Evolutionary conservation across 176 grass and related monocot genomes (phyloP).

Genomic region (Phragmites australis): DNA sequence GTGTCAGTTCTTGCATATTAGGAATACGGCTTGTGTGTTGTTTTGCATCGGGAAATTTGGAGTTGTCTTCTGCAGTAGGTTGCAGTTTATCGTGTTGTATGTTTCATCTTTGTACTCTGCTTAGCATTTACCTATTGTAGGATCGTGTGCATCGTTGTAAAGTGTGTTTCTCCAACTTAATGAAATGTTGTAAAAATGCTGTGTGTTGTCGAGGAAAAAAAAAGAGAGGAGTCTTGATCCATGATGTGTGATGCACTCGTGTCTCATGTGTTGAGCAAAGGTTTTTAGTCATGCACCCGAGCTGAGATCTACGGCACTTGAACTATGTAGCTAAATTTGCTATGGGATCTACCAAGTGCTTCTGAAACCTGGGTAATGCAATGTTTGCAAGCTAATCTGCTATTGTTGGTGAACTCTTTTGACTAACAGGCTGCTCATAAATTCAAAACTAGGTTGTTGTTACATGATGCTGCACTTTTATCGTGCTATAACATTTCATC

Average conservation of each 20-base stretch:
- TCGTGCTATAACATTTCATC: neutral
- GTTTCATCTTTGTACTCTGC: neutral
- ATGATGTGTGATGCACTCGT: no score
- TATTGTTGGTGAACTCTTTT: neutral
- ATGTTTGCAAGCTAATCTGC: neutral
- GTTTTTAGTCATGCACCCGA: neutral
- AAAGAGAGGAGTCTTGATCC: neutral
- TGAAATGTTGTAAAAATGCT: neutral
- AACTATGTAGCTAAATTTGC: neutral
- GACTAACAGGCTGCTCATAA: neutral
- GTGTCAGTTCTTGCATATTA: neutral
- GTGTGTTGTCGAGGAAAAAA: neutral
- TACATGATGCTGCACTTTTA: neutral
- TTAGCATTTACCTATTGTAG: neutral
- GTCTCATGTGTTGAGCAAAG: neutral
- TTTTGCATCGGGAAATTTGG: neutral
- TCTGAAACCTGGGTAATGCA: neutral
- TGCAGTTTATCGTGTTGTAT: neutral
- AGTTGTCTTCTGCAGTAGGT: neutral
- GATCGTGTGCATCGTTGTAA: neutral
- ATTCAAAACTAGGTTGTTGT: neutral
- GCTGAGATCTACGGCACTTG: neutral
- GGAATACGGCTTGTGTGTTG: neutral
- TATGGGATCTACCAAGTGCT: neutral
- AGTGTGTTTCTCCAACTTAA: neutral